phyloP scores from a whole-genome alignment of 768 basidiomycete genomes.

The Galerina sulciceps region DNA sequence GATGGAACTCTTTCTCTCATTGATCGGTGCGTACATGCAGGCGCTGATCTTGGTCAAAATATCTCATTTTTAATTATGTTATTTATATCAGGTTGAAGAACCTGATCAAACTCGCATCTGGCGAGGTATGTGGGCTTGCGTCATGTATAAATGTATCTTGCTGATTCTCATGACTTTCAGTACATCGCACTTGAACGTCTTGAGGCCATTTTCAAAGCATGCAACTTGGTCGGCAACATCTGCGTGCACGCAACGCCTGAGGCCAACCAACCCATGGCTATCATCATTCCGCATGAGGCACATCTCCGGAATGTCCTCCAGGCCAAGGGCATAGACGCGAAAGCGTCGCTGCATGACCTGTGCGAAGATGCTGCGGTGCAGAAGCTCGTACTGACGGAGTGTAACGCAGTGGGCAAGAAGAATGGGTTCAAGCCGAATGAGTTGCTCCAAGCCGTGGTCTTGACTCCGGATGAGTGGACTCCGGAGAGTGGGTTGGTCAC shows the following conservation, averaged over 20 bases:
- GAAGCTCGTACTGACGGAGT: slow-evolving; percentile 72
- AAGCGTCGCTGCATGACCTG: slow-evolving; percentile 50
- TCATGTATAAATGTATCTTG: slow-evolving; percentile 4
- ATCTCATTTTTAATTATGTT: slow-evolving; percentile 1
- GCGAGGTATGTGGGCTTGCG: slow-evolving; percentile 56
- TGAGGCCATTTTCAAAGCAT: slow-evolving; percentile 86
- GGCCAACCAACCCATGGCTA: slow-evolving; percentile 83
- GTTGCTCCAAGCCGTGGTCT: slow-evolving; percentile 72
- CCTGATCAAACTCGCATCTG: slow-evolving; percentile 81
- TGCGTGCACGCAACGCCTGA: slow-evolving; percentile 81
- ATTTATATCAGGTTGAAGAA: slow-evolving; percentile 71
- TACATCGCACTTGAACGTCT: slow-evolving; percentile 93
- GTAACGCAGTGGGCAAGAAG: slow-evolving; percentile 84
- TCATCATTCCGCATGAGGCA: slow-evolving; percentile 80
- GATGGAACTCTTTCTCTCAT: slow-evolving; percentile 91
- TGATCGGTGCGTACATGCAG: slow-evolving; percentile 64
- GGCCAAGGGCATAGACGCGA: slow-evolving; percentile 37
- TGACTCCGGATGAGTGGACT: slow-evolving; percentile 90
- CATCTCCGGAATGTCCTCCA: slow-evolving; percentile 70
- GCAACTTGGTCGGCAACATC: slow-evolving; percentile 77
- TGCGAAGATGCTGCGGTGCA: slow-evolving; percentile 60
- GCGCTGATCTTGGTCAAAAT: neutral
- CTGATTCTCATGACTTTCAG: slow-evolving; percentile 31
- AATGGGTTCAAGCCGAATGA: slow-evolving; percentile 83
- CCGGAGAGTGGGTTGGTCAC: slow-evolving; percentile 89